phyloP scores from a whole-genome alignment of 2,329 filamentous ascomycete species.

The Apiospora rasikravindrae region DNA sequence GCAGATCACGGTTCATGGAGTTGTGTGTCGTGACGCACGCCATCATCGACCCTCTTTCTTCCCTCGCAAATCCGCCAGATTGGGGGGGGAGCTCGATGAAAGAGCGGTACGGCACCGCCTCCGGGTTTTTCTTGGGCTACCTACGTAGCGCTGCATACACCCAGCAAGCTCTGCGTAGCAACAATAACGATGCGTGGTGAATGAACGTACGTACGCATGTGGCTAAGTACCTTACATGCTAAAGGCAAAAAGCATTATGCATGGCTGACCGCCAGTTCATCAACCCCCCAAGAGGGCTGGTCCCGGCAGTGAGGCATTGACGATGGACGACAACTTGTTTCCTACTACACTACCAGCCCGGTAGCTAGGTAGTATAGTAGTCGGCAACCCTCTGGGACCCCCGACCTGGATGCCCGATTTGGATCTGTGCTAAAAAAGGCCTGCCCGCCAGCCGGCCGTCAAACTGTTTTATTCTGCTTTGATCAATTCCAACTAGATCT shows the following conservation, averaged over 20 bases:
- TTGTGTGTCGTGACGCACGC: constrained; percentile 36
- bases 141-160: constrained; percentile 4
- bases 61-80: neutral
- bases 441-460: neutral
- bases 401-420: constrained; percentile 10
- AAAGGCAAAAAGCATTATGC: constrained; percentile 28
- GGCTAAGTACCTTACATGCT: constrained; percentile 11
- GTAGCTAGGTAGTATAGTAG: constrained; percentile 10
- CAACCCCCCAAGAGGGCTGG: constrained; percentile 37
- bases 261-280: constrained; percentile 58
- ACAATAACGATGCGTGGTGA: neutral
- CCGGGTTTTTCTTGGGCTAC: neutral
- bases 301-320: constrained; percentile 30
- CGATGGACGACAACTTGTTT: constrained; percentile 21
- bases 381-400: neutral
- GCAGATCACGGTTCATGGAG: constrained; percentile 49
- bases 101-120: constrained; percentile 17
- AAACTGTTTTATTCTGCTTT: neutral
- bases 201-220: constrained; percentile 1
- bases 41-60: constrained; percentile 26
- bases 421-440: neutral
- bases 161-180: neutral
- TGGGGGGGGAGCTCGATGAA: neutral
- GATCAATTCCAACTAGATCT: neutral
- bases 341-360: neutral